These are phyloP conservation scores for Cicer arietinum DNA, from an alignment of 306 rosid species.

Conservation along the genomic window DNA sequence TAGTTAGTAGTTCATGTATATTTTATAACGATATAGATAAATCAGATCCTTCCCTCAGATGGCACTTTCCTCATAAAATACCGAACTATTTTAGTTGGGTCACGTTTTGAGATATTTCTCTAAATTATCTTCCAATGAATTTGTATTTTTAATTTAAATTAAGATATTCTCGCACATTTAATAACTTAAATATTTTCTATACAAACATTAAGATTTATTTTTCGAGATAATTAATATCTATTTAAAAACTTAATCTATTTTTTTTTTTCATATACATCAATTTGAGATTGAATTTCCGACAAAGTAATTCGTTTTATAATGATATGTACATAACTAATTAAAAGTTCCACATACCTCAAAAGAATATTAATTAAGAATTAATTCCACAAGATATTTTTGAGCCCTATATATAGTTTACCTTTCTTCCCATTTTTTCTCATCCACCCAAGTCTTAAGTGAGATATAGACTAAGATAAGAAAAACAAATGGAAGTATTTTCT, in stretches of 20 bases:
- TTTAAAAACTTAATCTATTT: too few species aligned
- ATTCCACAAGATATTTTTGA: background rate
- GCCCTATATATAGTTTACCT: slow-evolving; percentile 15
- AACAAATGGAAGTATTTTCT: slow-evolving; percentile 47
- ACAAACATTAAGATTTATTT: too few species aligned
- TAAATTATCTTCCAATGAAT: background rate
- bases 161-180: too few species aligned
- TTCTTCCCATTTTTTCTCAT: slow-evolving; percentile 36
- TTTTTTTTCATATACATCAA: too few species aligned
- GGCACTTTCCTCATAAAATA: background rate
- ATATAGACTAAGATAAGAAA: background rate
- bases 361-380: background rate
- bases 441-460: background rate
- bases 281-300: too few species aligned
- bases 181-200: too few species aligned
- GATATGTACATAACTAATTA: background rate
- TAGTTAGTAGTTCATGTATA: background rate
- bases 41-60: background rate
- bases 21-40: background rate
- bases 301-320: background rate
- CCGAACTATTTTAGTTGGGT: background rate
- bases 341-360: background rate
- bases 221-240: too few species aligned
- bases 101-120: background rate
- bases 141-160: too few species aligned